A percentile compares a stretch with the other conserved stretches of the same genome.
These are phyloP conservation scores for Sphaerulina populicola DNA, from an alignment of 2,329 filamentous ascomycete genomes.

Conservation along the genomic window DNA sequence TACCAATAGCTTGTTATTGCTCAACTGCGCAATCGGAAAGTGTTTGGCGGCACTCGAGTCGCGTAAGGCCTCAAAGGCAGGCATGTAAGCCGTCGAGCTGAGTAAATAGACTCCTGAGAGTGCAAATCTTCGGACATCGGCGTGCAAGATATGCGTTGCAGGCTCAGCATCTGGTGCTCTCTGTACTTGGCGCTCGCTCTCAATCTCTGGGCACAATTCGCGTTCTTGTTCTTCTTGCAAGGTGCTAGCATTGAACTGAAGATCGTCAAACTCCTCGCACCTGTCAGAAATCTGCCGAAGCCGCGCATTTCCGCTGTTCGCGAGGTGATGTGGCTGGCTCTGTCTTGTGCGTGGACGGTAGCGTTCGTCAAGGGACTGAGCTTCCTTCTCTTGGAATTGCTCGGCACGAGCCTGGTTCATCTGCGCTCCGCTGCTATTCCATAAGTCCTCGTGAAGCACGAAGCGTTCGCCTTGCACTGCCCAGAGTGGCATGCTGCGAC, in stretches of 20 bases:
- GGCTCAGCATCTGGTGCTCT: constrained; percentile 39
- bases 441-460: constrained; percentile 24
- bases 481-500: constrained; percentile 51
- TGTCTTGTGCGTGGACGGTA: constrained; percentile 2
- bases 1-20: constrained; percentile 6
- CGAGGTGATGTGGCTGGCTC: constrained; percentile 2
- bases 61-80: constrained; percentile 10
- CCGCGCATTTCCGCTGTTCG: constrained; percentile 15
- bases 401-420: constrained; percentile 8
- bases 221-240: constrained; percentile 61
- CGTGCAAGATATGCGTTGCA: constrained; percentile 38
- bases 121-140: constrained; percentile 39
- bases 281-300: constrained; percentile 26
- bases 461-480: constrained; percentile 50
- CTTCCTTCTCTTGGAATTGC: constrained; percentile 58
- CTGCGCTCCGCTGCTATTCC: constrained; percentile 40
- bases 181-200: constrained; percentile 50
- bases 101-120: constrained; percentile 30
- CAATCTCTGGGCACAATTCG: constrained; percentile 56
- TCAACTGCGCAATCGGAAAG: constrained; percentile 3
- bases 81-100: constrained; percentile 24
- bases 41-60: constrained; percentile 4
- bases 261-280: constrained; percentile 21
- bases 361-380: constrained; percentile 53
- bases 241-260: constrained; percentile 24